These are phyloP conservation scores for Paraglomus occultum DNA, from an alignment of 192 early-diverging fungal species.

Conservation along the genomic window DNA sequence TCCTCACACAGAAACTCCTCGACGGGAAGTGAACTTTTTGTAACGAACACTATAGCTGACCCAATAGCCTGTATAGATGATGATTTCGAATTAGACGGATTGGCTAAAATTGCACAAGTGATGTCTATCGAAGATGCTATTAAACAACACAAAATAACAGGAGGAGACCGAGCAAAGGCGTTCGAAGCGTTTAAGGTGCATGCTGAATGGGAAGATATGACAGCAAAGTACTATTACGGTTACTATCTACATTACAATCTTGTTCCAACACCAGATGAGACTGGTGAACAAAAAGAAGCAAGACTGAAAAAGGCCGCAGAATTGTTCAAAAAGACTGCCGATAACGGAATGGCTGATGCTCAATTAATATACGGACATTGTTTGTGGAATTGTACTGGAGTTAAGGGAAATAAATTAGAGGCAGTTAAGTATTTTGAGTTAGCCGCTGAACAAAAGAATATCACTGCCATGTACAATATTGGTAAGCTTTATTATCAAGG, in stretches of 20 bases:
- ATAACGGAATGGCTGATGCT: conserved; percentile 7
- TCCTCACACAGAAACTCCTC: not conserved
- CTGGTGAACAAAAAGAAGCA: not conserved
- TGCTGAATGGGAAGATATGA: not conserved
- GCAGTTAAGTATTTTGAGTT: conserved; percentile 18
- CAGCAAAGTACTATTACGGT: conserved; percentile 16
- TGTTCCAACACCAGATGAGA: not conserved
- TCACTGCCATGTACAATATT: conserved; percentile 27
- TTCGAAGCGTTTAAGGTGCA: conserved; percentile 9
- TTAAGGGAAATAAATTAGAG: not conserved
- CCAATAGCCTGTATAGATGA: not conserved
- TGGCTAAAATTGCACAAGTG: not conserved
- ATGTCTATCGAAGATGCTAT: conserved; percentile 15
- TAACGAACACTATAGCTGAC: too few species aligned
- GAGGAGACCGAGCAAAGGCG: conserved; percentile 9
- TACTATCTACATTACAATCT: conserved; percentile 17
- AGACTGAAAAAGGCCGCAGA: not conserved
- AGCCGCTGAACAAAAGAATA: conserved; percentile 20
- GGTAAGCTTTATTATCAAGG: conserved; percentile 29
- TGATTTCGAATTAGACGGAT: not conserved
- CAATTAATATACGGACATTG: conserved; percentile 26
- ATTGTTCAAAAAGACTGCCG: conserved; percentile 18
- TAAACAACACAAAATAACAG: not conserved
- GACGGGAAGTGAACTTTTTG: too few species aligned
- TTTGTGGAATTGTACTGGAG: conserved; percentile 12